These are phyloP conservation scores for Trichoderma atrobrunneum DNA, from an alignment of 2,329 filamentous ascomycete species.

Conservation along the genomic window DNA sequence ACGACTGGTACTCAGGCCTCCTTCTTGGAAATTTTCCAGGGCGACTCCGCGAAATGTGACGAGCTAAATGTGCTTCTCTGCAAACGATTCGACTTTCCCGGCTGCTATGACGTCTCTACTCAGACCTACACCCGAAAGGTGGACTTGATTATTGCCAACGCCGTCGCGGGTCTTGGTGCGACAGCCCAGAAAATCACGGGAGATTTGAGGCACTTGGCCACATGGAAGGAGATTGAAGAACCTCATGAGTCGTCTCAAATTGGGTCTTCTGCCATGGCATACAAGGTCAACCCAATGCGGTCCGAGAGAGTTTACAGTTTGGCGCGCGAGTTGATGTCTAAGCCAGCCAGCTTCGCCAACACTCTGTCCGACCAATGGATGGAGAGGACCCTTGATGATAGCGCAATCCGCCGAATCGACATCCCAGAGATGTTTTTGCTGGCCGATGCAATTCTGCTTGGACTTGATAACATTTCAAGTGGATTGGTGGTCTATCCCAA, in stretches of 20 bases:
- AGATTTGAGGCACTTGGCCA: constrained; percentile 71
- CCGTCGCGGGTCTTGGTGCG: constrained; percentile 73
- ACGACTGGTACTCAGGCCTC: constrained; percentile 78
- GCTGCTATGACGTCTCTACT: constrained; percentile 56
- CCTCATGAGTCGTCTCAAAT: constrained; percentile 6
- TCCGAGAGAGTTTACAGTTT: background rate
- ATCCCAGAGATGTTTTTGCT: constrained; percentile 61
- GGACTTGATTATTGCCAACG: constrained; percentile 73
- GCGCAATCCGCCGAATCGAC: constrained; percentile 39
- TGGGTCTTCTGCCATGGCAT: constrained; percentile 12
- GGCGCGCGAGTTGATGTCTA: background rate
- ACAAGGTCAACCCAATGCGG: background rate
- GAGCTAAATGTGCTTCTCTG: constrained; percentile 55
- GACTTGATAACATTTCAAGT: constrained; percentile 64
- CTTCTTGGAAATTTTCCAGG: constrained; percentile 53
- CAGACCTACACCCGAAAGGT: constrained; percentile 74
- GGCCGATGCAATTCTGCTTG: constrained; percentile 65
- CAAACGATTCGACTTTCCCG: constrained; percentile 52
- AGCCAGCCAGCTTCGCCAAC: constrained; percentile 6
- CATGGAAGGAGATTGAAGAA: constrained; percentile 79
- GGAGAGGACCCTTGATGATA: constrained; percentile 76
- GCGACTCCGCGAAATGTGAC: constrained; percentile 49
- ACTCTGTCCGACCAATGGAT: constrained; percentile 37
- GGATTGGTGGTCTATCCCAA: constrained; percentile 78
- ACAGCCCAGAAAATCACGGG: constrained; percentile 68